Base-by-base conservation (phyloP, 371 early-diverging fungal genomes). In the Phascolomyces articulosus region DNA sequence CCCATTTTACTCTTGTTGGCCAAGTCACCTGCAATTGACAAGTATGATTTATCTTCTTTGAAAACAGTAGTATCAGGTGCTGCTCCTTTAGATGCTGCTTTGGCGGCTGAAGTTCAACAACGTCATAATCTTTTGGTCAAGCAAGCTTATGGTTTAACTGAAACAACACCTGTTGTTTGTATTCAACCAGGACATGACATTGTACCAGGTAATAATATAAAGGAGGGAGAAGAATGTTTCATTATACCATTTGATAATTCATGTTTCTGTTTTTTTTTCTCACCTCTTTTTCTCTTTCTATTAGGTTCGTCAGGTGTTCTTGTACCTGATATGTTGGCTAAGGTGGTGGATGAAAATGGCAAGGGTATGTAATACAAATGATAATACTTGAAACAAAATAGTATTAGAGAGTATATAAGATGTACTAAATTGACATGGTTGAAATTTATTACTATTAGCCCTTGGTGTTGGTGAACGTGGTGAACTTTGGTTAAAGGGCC, bases 401-500 rank as follows among this genome's bases (percentile, higher is more conserved):
- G 51, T 76, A 63, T 26, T 31, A 10, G 28, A 24, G n/a, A n/a
- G n/a, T n/a, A n/a, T n/a, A n/a, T n/a, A n/a, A n/a, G n/a, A n/a
- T n/a, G n/a, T n/a, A n/a, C n/a, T n/a, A n/a, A n/a, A 13, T 38
- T 38, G 38, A 38, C 38, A 41, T 41, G n/a, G 41, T 11, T 41
- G 15, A 41, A 38, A 38, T 38, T 9, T 9, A n/a, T 41, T 44
- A n/a, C 6, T 15, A 10, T 1, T 67, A 85, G 44, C 44, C 16
- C 44, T 18, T 44, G 44, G 44, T 4, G 16, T 44, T n/a, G 44
- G 44, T 44, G 67, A 88, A 53, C 62, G 65, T 2, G 93, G 94
- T 21, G 93, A 93, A 69, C 74, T 95, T 47, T 87, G 93, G 77
- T 49, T 94, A 55, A 85, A 89, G 24, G 92, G 96, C 0, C 91